Evolutionary conservation across 2,329 filamentous ascomycete genomes (phyloP).

Genomic region (Leptographium flavum): DNA sequence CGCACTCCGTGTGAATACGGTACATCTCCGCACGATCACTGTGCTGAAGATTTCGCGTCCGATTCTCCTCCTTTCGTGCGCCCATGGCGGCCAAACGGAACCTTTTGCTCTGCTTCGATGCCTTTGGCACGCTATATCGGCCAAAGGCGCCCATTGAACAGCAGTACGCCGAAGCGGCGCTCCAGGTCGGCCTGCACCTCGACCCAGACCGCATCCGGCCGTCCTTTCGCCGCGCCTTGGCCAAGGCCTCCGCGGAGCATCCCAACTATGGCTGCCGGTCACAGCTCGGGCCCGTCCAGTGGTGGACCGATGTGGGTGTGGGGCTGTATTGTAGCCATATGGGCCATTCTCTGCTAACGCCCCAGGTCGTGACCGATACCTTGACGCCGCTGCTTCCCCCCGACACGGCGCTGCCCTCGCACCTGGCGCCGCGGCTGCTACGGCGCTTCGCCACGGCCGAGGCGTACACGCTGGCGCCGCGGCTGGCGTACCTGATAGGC

Average conservation of each 20-base stretch:
- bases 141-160: constrained; percentile 33
- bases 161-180: constrained; percentile 40
- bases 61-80: no score
- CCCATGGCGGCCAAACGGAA: constrained; percentile 22
- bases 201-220: constrained; percentile 24
- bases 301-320: constrained; percentile 41
- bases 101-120: constrained; percentile 47
- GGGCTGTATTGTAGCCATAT: not conserved
- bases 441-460: constrained; percentile 36
- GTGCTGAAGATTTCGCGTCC: no score
- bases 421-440: constrained; percentile 33
- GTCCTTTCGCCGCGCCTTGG: constrained; percentile 28
- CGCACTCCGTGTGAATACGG: no score
- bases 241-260: constrained; percentile 26
- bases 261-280: constrained; percentile 45
- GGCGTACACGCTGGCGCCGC: constrained; percentile 34
- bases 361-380: constrained; percentile 39
- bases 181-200: constrained; percentile 32
- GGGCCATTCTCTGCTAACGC: not conserved
- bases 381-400: constrained; percentile 26
- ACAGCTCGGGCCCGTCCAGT: constrained; percentile 34
- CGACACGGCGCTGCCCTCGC: constrained; percentile 23
- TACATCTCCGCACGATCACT: no score
- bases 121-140: constrained; percentile 49
- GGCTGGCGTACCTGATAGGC: constrained; percentile 29